These are phyloP conservation scores for Leccinum olivaceopallidum DNA, from an alignment of 768 basidiomycete species.

Conservation along the genomic window DNA sequence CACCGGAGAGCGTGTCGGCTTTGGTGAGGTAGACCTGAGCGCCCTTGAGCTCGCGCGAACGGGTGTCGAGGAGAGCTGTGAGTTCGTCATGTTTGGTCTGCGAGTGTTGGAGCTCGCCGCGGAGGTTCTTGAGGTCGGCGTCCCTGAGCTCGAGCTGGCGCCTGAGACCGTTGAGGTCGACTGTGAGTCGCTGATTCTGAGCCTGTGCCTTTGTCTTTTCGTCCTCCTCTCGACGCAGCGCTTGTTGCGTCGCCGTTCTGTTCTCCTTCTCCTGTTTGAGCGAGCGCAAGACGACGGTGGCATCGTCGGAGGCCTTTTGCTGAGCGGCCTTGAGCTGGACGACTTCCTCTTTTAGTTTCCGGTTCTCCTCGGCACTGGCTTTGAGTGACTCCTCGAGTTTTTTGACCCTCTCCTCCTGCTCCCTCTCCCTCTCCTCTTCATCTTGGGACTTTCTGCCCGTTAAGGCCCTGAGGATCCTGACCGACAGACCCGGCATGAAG, in stretches of 20 bases:
- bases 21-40: constrained; percentile 46
- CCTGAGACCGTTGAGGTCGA: constrained; percentile 16
- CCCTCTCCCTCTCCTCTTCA: constrained; percentile 22
- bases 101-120: constrained; percentile 28
- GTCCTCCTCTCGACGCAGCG: constrained; percentile 22
- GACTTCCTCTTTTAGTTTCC: constrained; percentile 20
- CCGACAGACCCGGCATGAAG: constrained; percentile 5
- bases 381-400: constrained; percentile 19
- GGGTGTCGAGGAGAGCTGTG: constrained; percentile 33
- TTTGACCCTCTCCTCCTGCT: constrained; percentile 12
- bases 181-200: constrained; percentile 14
- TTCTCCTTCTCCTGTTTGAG: constrained; percentile 24
- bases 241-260: constrained; percentile 15
- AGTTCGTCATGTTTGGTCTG: constrained; percentile 29
- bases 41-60: constrained; percentile 41
- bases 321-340: constrained; percentile 9
- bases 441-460: constrained; percentile 15
- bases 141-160: constrained; percentile 29
- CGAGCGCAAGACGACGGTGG: constrained; percentile 10
- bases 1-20: constrained; percentile 43
- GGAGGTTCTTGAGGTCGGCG: constrained; percentile 25
- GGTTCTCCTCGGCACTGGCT: constrained; percentile 16
- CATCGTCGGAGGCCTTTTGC: constrained; percentile 13
- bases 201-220: constrained; percentile 18
- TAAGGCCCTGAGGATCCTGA: not conserved